These are phyloP conservation scores for Balakata baccata DNA, from an alignment of 345 rosid genomes.

Conservation along the genomic window DNA sequence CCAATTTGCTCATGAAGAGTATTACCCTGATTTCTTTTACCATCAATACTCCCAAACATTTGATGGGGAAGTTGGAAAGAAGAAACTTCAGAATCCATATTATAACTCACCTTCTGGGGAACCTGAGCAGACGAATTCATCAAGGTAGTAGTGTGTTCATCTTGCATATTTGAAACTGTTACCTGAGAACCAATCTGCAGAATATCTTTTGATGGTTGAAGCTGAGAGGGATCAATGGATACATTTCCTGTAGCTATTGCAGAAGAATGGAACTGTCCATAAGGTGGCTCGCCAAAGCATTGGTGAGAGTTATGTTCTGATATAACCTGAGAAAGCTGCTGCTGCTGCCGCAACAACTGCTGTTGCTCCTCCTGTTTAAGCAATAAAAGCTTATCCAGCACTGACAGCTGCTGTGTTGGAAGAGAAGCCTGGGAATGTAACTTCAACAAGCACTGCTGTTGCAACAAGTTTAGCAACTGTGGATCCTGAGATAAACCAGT, in stretches of 20 bases:
- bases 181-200: slow-evolving; percentile 50
- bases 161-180: slow-evolving; percentile 44
- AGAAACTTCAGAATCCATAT: slow-evolving; percentile 40
- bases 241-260: slow-evolving; percentile 44
- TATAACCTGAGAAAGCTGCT: slow-evolving; percentile 71
- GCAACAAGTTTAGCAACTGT: slow-evolving; percentile 66
- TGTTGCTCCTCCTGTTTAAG: slow-evolving; percentile 84
- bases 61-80: slow-evolving; percentile 51
- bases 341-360: slow-evolving; percentile 61
- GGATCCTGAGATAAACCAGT: slow-evolving; percentile 69
- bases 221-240: slow-evolving; percentile 49
- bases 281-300: slow-evolving; percentile 51
- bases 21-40: slow-evolving; percentile 36
- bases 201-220: slow-evolving; percentile 51
- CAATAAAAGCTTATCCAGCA: slow-evolving; percentile 63
- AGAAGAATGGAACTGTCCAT: slow-evolving; percentile 47
- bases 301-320: slow-evolving; percentile 60
- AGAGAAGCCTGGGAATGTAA: slow-evolving; percentile 60
- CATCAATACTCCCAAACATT: slow-evolving; percentile 38
- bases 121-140: slow-evolving; percentile 43
- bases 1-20: slow-evolving; percentile 33
- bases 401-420: slow-evolving; percentile 61
- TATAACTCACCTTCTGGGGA: slow-evolving; percentile 35
- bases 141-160: slow-evolving; percentile 37
- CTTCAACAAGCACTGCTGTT: slow-evolving; percentile 73